Evolutionary conservation across 257 asterid genomes (phyloP).

Genomic region (Misopates orontium): DNA sequence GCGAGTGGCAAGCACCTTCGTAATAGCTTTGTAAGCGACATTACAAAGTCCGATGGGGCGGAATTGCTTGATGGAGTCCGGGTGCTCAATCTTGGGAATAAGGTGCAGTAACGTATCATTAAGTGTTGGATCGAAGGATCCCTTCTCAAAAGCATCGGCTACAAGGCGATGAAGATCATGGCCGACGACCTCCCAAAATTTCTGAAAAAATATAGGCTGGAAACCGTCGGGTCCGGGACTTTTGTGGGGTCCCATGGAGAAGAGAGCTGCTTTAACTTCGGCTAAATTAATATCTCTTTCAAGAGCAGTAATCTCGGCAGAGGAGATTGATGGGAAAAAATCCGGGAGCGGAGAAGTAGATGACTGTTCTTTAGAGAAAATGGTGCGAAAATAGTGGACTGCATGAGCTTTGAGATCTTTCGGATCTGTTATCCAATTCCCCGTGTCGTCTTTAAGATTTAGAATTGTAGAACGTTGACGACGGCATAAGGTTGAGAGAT

Average conservation of each 20-base stretch:
- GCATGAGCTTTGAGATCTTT: no score
- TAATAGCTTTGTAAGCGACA: neutral
- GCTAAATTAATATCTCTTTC: neutral
- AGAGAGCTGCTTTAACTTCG: neutral
- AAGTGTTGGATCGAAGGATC: neutral
- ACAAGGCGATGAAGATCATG: neutral
- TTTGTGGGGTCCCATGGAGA: neutral
- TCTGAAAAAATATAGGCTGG: slow-evolving; percentile 5
- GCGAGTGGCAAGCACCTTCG: neutral
- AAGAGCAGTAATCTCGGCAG: no score
- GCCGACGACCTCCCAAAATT: neutral
- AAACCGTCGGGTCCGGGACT: neutral
- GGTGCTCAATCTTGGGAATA: neutral
- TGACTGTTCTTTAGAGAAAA: no score
- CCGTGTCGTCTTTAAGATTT: no score
- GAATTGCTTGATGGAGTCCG: neutral
- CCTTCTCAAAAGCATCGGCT: neutral
- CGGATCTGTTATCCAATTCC: no score
- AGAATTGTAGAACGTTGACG: no score
- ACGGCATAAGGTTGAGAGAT: no score
- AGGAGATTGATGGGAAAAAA: no score
- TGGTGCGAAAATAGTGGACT: no score
- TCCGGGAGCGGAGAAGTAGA: no score
- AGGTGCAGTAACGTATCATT: neutral
- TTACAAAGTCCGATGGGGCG: neutral